Percentiles rank a stretch among this genome's conserved stretches.
phyloP scores from a whole-genome alignment of 345 rosid genomes.

The Eucalyptus guilfoylei region DNA sequence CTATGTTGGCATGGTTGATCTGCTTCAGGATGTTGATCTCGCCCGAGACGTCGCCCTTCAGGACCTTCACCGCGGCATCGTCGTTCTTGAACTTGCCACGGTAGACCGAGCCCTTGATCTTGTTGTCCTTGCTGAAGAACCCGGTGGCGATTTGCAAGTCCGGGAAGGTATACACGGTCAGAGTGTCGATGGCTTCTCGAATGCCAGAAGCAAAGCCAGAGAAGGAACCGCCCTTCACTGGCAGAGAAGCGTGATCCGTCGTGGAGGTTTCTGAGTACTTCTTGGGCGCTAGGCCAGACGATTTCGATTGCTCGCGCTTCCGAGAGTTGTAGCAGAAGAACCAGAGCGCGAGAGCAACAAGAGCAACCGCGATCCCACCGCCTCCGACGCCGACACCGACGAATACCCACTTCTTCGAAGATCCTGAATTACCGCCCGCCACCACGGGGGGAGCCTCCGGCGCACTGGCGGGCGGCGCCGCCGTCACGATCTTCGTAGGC shows the following conservation, averaged over 20 bases:
- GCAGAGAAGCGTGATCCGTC: slow-evolving; percentile 5
- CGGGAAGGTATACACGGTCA: slow-evolving; percentile 47
- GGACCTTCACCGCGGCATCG: slow-evolving; percentile 62
- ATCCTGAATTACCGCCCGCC: neutral
- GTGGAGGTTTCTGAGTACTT: slow-evolving; percentile 3
- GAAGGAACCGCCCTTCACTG: slow-evolving; percentile 5
- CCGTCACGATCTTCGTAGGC: slow-evolving; percentile 20
- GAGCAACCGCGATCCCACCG: slow-evolving; percentile 18
- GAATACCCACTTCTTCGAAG: slow-evolving; percentile 45
- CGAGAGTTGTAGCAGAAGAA: slow-evolving; percentile 5
- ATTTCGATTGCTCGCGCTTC: neutral
- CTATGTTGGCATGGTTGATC: slow-evolving; percentile 65
- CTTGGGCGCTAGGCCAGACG: neutral
- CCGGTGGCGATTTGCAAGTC: slow-evolving; percentile 53
- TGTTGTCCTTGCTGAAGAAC: slow-evolving; percentile 40
- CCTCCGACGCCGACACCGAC: slow-evolving; percentile 52
- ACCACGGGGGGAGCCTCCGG: neutral
- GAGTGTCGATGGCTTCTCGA: slow-evolving; percentile 42
- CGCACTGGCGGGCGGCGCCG: neutral
- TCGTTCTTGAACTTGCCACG: slow-evolving; percentile 59
- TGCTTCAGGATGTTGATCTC: slow-evolving; percentile 71
- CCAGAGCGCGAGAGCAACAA: slow-evolving; percentile 8
- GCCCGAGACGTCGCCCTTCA: slow-evolving; percentile 69
- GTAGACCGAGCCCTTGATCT: slow-evolving; percentile 59
- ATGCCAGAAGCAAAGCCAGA: slow-evolving; percentile 28